Conservation (phyloP, 2,329 filamentous ascomycete species). For the Exophiala sideris region DNA sequence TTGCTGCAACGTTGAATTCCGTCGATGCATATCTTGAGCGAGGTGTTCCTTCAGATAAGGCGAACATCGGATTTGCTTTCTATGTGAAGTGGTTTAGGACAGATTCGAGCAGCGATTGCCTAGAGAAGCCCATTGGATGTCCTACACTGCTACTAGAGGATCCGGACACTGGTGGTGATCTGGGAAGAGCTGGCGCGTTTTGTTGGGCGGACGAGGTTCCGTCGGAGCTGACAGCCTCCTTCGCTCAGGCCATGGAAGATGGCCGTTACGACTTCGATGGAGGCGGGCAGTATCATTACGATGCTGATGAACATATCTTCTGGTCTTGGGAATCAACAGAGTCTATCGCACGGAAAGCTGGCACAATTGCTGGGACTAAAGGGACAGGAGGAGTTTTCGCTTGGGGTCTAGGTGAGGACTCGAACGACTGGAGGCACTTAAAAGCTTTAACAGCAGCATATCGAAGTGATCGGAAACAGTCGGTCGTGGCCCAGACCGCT, state of each 20-base stretch:
- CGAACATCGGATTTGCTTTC: constrained; percentile 66
- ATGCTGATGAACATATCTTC: constrained; percentile 57
- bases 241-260: constrained; percentile 51
- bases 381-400: constrained; percentile 69
- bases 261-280: constrained; percentile 55
- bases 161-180: constrained; percentile 57
- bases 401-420: constrained; percentile 70
- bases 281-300: constrained; percentile 69
- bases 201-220: constrained; percentile 45
- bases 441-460: not conserved
- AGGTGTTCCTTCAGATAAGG: constrained; percentile 54
- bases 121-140: constrained; percentile 53
- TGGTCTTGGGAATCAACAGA: constrained; percentile 70
- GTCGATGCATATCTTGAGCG: constrained; percentile 58
- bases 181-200: constrained; percentile 49
- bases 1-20: constrained; percentile 53
- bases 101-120: constrained; percentile 47
- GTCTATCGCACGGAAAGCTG: constrained; percentile 61
- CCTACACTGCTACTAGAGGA: constrained; percentile 59
- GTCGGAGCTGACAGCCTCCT: constrained; percentile 46
- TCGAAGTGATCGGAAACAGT: not conserved
- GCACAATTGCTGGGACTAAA: constrained; percentile 54
- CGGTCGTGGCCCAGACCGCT: too few relatives aligned
- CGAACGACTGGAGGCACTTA: not conserved
- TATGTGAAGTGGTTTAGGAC: constrained; percentile 67